Conservation (phyloP, 495 filamentous ascomycete species). For the Penicillium coffeae region DNA sequence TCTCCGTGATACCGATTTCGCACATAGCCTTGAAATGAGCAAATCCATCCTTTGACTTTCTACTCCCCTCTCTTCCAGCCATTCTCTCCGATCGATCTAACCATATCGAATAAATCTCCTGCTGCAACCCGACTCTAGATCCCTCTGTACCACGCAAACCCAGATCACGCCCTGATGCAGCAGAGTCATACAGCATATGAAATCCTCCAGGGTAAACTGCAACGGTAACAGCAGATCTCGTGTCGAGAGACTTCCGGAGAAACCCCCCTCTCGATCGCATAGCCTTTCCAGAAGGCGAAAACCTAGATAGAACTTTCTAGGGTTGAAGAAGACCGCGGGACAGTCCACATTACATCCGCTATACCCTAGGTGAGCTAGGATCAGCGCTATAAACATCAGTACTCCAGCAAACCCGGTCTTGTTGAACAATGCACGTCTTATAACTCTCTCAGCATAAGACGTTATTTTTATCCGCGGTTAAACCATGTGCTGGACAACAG, state of each 20-base stretch:
- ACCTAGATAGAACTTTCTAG: not conserved
- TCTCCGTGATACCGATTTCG: no score
- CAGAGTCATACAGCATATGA: constrained; percentile 8
- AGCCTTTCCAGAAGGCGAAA: not conserved
- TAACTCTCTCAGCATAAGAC: no score
- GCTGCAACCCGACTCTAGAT: constrained; percentile 1
- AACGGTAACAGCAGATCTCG: constrained; percentile 14
- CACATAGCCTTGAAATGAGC: no score
- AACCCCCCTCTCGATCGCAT: not conserved
- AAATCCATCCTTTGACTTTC: not conserved
- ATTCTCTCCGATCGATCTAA: not conserved
- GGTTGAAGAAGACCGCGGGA: no score
- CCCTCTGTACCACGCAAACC: constrained; percentile 3
- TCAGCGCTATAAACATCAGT: no score
- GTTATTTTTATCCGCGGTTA: no score
- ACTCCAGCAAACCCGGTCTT: no score
- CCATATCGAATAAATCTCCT: not conserved
- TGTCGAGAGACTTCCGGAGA: not conserved
- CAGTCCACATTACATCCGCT: no score
- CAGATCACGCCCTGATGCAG: constrained; percentile 1
- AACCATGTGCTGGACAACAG: constrained; percentile 27
- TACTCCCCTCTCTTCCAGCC: not conserved
- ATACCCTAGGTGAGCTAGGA: no score
- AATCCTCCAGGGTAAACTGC: constrained; percentile 6
- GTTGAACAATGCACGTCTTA: no score